Percentiles rank a stretch among this genome's conserved stretches.
Conservation (phyloP, 1,139 yeast species). For the Zhuliangozyma blackwelliae region DNA sequence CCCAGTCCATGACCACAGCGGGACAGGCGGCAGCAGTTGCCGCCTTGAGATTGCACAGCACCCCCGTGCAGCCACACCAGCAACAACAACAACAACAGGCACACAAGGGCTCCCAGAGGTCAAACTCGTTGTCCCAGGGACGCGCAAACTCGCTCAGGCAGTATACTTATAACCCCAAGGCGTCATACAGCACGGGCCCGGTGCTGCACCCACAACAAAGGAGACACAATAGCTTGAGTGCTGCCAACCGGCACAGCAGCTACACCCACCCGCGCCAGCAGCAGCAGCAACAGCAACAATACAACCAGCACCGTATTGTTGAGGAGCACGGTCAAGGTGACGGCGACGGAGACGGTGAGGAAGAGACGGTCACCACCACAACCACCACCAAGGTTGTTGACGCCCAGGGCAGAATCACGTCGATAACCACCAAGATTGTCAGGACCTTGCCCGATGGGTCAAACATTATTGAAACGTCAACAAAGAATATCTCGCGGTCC, state of each 20-base stretch:
- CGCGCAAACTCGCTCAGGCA: slow-evolving; percentile 32
- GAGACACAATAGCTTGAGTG: slow-evolving; percentile 19
- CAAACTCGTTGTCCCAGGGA: slow-evolving; percentile 14
- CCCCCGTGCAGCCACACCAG: slow-evolving; percentile 13
- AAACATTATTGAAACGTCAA: slow-evolving; percentile 42
- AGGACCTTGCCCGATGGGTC: slow-evolving; percentile 44
- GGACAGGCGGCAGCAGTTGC: slow-evolving; percentile 45
- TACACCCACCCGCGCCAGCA: slow-evolving; percentile 6
- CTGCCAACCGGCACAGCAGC: background rate
- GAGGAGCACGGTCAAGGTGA: slow-evolving; percentile 9
- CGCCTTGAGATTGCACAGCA: slow-evolving; percentile 32
- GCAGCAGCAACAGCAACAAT: slow-evolving; percentile 6
- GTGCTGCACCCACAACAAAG: slow-evolving; percentile 15
- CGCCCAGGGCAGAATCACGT: slow-evolving; percentile 37
- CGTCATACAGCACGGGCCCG: slow-evolving; percentile 32
- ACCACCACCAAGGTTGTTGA: slow-evolving; percentile 45
- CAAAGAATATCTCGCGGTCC: slow-evolving; percentile 38
- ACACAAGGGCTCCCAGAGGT: slow-evolving; percentile 7
- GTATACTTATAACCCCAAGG: slow-evolving; percentile 38
- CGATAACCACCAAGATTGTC: slow-evolving; percentile 42
- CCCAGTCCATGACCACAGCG: slow-evolving; percentile 30
- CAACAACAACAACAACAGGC: slow-evolving; percentile 10
- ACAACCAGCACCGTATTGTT: background rate
- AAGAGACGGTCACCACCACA: slow-evolving; percentile 32
- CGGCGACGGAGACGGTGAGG: slow-evolving; percentile 20